Base-by-base conservation (phyloP, 163 green algal genomes). In the Prototheca stagnorum region DNA sequence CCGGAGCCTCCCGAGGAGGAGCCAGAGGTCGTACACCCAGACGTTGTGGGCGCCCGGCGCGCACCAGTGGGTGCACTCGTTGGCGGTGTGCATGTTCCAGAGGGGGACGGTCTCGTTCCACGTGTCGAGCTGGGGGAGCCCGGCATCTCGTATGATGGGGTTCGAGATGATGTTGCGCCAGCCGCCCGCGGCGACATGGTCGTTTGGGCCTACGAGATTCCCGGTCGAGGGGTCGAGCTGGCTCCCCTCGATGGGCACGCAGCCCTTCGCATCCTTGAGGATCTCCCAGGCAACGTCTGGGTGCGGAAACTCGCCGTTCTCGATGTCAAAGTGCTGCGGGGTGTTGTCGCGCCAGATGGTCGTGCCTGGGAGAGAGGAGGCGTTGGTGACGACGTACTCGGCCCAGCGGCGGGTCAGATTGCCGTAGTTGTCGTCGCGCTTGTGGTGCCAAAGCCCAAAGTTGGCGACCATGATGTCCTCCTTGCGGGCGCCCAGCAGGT, bases 11-110 rank as follows among this genome's bases (percentile, higher is more conserved):
- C n/a, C n/a, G n/a, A n/a, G n/a, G n/a, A n/a, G n/a, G n/a, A n/a
- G n/a, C n/a, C n/a, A n/a, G n/a, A n/a, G n/a, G n/a, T n/a, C n/a
- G n/a, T n/a, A 54, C 2, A 27, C 14, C 19, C 22, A 46, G 1
- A 54, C 1, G 47, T 29, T 39, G 35, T 54, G 45, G 3, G 23
- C 47, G 17, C 47, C 47, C 5, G 25, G 47, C 11, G 23, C 3
- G 47, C 47, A 54, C 11, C 35, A 54, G 47, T 54, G 35, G 24
- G 6, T 47, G 47, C 47, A 54, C 23, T 54, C 47, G 5, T 8
- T 17, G 2, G 5, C 5, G 0, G 24, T 28, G 35, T 54, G 47
- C 3, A 25, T 36, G 15, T 17, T 36, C 6, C 27, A 25, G 35
- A 54, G 14, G 16, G 23, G 16, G 1, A 54, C 19, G 14, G 35